A percentile compares a stretch with the other conserved stretches of the same genome.
phyloP scores from a whole-genome alignment of 2,329 filamentous ascomycete species.

The Aspergillus sp. region DNA sequence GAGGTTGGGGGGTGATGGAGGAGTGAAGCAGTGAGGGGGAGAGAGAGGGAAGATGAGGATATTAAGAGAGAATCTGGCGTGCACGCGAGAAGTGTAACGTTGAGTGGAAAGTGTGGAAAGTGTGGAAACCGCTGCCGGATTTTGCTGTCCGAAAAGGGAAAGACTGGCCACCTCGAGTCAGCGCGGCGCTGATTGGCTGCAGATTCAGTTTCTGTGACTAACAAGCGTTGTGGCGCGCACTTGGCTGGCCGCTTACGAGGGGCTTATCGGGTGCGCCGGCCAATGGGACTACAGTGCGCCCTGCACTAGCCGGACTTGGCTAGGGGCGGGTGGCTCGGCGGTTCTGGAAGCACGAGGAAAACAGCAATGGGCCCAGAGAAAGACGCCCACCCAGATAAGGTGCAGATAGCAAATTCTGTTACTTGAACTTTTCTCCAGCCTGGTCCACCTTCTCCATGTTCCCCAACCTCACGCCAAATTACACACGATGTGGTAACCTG shows the following conservation, averaged over 20 bases:
- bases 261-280: background rate
- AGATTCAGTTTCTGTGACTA: constrained; percentile 10
- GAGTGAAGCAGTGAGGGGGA: background rate
- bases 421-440: background rate
- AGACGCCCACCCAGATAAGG: no score
- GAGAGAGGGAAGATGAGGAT: background rate
- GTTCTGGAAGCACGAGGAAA: background rate
- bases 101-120: background rate
- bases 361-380: no score
- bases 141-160: constrained; percentile 3
- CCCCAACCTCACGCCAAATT: background rate
- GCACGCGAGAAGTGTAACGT: background rate
- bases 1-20: background rate
- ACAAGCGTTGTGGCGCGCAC: constrained; percentile 12
- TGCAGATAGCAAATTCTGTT: no score
- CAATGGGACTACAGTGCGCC: background rate
- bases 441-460: background rate
- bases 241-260: background rate
- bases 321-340: background rate
- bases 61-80: background rate
- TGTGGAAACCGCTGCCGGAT: constrained; percentile 7
- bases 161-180: background rate
- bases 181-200: background rate
- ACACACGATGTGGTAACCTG: background rate
- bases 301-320: background rate